Evolutionary conservation across 2,329 filamentous ascomycete genomes (phyloP).

Genomic region (Botrytis elliptica): DNA sequence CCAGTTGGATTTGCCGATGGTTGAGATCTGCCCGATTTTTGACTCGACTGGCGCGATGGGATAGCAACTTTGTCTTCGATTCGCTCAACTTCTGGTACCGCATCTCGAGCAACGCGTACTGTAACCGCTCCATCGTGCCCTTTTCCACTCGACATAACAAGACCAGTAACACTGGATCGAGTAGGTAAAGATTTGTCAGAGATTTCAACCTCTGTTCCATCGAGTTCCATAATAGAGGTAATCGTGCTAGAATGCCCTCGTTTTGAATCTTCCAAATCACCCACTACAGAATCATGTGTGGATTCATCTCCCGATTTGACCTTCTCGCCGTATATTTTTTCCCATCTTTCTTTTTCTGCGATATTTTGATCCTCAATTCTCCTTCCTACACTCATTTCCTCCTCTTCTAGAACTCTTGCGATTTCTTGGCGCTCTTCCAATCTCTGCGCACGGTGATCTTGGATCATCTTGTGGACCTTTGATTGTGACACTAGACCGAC

Average conservation of each 20-base stretch:
- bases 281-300: slow-evolving; percentile 36
- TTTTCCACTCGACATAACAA: slow-evolving; percentile 46
- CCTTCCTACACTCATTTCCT: slow-evolving; percentile 70
- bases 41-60: slow-evolving; percentile 45
- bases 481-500: slow-evolving; percentile 81
- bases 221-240: slow-evolving; percentile 40
- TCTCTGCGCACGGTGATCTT: slow-evolving; percentile 56
- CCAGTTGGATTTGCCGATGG: slow-evolving; percentile 37
- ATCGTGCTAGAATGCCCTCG: slow-evolving; percentile 33
- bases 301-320: slow-evolving; percentile 36
- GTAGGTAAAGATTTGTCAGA: slow-evolving; percentile 40
- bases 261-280: slow-evolving; percentile 50
- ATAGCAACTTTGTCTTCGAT: slow-evolving; percentile 41
- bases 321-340: slow-evolving; percentile 70
- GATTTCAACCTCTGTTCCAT: slow-evolving; percentile 55
- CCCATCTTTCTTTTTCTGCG: slow-evolving; percentile 69
- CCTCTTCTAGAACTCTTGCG: slow-evolving; percentile 54
- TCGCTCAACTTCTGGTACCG: slow-evolving; percentile 52
- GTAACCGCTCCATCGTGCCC: slow-evolving; percentile 39
- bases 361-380: slow-evolving; percentile 62
- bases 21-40: slow-evolving; percentile 22
- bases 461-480: slow-evolving; percentile 80
- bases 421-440: slow-evolving; percentile 51
- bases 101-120: slow-evolving; percentile 31
- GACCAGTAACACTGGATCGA: slow-evolving; percentile 40